phyloP scores from a whole-genome alignment of 345 rosid species.

The Acer campestre region DNA sequence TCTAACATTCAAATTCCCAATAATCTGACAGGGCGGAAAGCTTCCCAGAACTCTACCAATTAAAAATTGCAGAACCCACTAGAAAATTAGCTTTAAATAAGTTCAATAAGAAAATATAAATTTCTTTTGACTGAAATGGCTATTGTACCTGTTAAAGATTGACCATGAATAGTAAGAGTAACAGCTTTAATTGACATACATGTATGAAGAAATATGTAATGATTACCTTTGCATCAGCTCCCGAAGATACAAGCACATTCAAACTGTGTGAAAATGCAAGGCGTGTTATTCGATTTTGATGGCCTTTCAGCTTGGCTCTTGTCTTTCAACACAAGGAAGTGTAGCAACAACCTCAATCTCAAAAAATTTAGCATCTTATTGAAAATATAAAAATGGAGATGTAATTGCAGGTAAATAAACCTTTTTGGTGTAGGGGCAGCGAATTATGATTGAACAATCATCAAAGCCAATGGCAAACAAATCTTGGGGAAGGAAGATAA shows the following conservation, averaged over 20 bases:
- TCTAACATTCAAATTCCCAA: not conserved
- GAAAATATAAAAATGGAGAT: not conserved
- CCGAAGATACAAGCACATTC: constrained; percentile 19
- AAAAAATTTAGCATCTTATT: not conserved
- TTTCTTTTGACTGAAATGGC: constrained; percentile 1
- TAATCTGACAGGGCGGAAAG: not conserved
- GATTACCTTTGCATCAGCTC: constrained; percentile 23
- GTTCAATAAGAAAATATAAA: not conserved
- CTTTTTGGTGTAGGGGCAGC: constrained; percentile 35
- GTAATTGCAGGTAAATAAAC: constrained; percentile 23
- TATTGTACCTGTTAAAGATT: not conserved
- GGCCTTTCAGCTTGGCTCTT: constrained; percentile 22
- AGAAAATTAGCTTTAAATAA: not conserved
- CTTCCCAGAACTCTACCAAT: not conserved
- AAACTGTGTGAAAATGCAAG: constrained; percentile 18
- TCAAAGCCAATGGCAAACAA: constrained; percentile 35
- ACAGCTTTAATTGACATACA: not conserved
- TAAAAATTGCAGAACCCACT: not conserved
- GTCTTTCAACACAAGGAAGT: constrained; percentile 8
- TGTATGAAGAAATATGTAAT: not conserved
- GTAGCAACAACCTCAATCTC: not conserved
- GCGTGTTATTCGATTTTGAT: constrained; percentile 17
- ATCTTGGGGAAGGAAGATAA: constrained; percentile 35
- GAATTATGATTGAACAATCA: constrained; percentile 40
- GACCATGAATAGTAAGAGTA: not conserved